Evolutionary conservation across 2,329 filamentous ascomycete species (phyloP), one percentile per base, ranked within the genome.

Genomic region (Hypocrella siamensis): DNA sequence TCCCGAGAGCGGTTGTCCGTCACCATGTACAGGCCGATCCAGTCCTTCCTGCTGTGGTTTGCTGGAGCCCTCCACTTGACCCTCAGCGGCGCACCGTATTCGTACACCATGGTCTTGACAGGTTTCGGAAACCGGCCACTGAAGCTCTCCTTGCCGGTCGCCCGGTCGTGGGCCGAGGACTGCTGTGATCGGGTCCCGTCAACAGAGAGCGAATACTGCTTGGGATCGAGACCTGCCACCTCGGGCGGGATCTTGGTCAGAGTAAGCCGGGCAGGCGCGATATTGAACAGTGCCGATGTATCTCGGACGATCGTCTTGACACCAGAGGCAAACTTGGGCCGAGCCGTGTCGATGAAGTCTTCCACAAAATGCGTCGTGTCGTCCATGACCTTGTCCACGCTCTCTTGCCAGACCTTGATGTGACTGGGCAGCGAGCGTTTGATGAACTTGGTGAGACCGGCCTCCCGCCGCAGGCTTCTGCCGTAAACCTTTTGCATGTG

Each of bases 401-500:
- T 90, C 30, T 83, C 77, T 45, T 88, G 81, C 66, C 82, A 82
- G 41, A 79, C 77, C 46, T 81, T 76, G 26, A 98, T 70, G 3
- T 84, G 81, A 3, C 77, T 73, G 3, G 90, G 90, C 17, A 98
- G 61, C 9, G 85, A 84, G 40, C 80, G 75, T 53, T 84, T 83
- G 51, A 98, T 70, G 46, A 83, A 94, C 58, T 86, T 92, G 36
- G 86, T 88, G 25, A 98, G 66, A 31, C 90, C 90, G 9, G 90
- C 90, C 52, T 93, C 84, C 40, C 79, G 65, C 36, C 90, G 78
- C 28, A 98, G 63, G 43, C 75, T 78, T 44, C 76, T 68, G 26
- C 90, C 88, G 47, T 98, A 98, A 14, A 96, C 70, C 64, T 93
- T 96, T 53, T 93, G 82, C 86, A 98, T 96, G 53, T 98, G 90